Evolutionary conservation across 1,284 basidiomycete genomes (phyloP), one percentile per base, ranked within the genome.

Genomic region (Papiliotrema nemorosa): DNA sequence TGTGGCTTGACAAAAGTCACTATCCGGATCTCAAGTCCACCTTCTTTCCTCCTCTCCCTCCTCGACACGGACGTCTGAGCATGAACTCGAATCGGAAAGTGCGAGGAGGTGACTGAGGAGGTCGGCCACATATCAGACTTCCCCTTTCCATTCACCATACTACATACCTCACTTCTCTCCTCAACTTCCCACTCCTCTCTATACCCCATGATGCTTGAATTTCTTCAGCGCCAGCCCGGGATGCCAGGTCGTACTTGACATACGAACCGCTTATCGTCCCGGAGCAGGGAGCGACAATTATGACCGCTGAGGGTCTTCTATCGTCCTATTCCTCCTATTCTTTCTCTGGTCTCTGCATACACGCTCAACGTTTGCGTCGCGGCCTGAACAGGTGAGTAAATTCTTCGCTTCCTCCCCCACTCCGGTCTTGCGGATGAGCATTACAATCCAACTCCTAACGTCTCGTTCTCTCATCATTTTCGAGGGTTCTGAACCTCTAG

Each of bases 181-280:
- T 42, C 13, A 16, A 29, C n/a, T n/a, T 14, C 31, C 27, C 14
- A 27, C 16, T 25, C 31, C 43, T 48, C n/a, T n/a, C 34, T 48
- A 44, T 39, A 54, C 46, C 49, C 70, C 16, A 60, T 72, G 70
- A 72, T 72, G 69, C 46, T 69, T 66, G 70, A 72, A 72, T 72
- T 72, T 72, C 70, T 72, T 72, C 70, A 72, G 62, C 70, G 70
- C 67, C 62, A 71, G 67, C 62, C 52, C 54, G 50, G 44, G 57
- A 59, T 58, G 55, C 54, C 65, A 69, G 68, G 64, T 51, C 60
- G 61, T 60, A 52, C 7, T n/a, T 66, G 63, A 69, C 66, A 69
- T 53, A n/a, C 18, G 56, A 58, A 58, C 63, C 55, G 60, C 55
- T 49, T 57, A 67, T 62, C 59, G 55, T 59, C 49, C 42, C 49